Conservation (phyloP, 495 filamentous ascomycete genomes). For the Coniosporium apollinis region DNA sequence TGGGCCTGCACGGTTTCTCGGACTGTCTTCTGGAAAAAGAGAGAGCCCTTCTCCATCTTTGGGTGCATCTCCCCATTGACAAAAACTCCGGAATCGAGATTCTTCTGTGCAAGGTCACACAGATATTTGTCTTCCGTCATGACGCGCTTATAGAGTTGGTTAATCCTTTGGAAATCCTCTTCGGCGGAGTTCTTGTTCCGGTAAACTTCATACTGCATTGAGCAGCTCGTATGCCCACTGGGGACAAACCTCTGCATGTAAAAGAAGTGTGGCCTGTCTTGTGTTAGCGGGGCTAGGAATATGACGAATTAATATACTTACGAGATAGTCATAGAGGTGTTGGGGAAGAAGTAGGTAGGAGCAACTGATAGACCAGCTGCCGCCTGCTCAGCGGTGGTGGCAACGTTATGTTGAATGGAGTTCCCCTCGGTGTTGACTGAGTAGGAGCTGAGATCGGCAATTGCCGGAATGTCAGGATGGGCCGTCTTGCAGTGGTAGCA, state of each 20-base stretch:
- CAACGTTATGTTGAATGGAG: conserved; percentile 28
- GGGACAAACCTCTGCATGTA: conserved; percentile 33
- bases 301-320: conserved; percentile 19
- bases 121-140: conserved; percentile 31
- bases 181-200: conserved; percentile 28
- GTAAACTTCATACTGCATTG: conserved; percentile 33
- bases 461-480: conserved; percentile 29
- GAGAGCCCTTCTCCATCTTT: conserved; percentile 26
- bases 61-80: conserved; percentile 32
- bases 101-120: conserved; percentile 28
- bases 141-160: conserved; percentile 27
- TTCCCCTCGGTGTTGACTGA: conserved; percentile 24
- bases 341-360: conserved; percentile 31
- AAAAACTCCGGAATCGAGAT: conserved; percentile 27
- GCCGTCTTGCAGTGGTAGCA: conserved; percentile 36
- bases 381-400: conserved; percentile 23
- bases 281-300: conserved; percentile 9
- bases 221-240: conserved; percentile 19
- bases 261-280: conserved; percentile 27
- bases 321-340: conserved; percentile 29
- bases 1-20: conserved; percentile 26
- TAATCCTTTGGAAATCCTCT: conserved; percentile 28
- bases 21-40: conserved; percentile 30
- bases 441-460: conserved; percentile 29
- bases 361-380: conserved; percentile 18